Conservation (phyloP, 2,329 filamentous ascomycete species). For the Alternaria conjuncta region DNA sequence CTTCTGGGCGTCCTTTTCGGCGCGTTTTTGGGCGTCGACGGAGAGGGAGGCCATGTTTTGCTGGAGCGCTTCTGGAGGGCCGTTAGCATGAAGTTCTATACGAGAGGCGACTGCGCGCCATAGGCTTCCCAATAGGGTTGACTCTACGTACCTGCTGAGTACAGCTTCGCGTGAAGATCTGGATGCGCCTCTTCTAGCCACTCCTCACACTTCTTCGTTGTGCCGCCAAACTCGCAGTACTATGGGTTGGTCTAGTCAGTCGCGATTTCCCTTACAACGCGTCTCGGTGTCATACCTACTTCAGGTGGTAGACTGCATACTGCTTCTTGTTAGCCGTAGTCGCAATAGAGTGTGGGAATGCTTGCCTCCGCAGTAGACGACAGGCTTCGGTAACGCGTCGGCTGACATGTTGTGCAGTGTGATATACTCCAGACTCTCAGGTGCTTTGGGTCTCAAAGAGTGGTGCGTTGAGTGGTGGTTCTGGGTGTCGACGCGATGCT, state of each 20-base stretch:
- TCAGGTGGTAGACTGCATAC: slow-evolving; percentile 72
- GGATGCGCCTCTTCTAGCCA: slow-evolving; percentile 83
- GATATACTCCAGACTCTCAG: neutral
- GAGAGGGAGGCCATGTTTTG: slow-evolving; percentile 86
- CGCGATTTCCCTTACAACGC: neutral
- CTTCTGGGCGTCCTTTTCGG: slow-evolving; percentile 94
- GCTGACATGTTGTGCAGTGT: slow-evolving; percentile 32
- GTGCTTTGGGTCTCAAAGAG: neutral
- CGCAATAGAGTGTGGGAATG: neutral
- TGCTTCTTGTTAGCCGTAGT: slow-evolving; percentile 42
- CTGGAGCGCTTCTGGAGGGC: slow-evolving; percentile 66
- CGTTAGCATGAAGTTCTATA: no score
- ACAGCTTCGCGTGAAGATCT: slow-evolving; percentile 77
- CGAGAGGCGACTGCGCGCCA: no score
- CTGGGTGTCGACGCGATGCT: slow-evolving; percentile 14
- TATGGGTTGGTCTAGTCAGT: slow-evolving; percentile 51
- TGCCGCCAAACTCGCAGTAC: slow-evolving; percentile 99
- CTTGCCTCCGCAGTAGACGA: slow-evolving; percentile 68
- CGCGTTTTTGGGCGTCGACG: slow-evolving; percentile 90
- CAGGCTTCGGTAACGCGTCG: slow-evolving; percentile 56
- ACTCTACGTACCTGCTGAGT: slow-evolving; percentile 74
- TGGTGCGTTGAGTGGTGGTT: slow-evolving; percentile 5
- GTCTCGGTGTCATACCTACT: slow-evolving; percentile 59
- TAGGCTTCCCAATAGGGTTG: neutral
- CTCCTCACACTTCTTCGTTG: slow-evolving; percentile 94